A percentile compares a stretch with the other conserved stretches of the same genome.
Evolutionary conservation across 192 early-diverging fungal species (phyloP).

Genomic region (Backusella morwellensis): DNA sequence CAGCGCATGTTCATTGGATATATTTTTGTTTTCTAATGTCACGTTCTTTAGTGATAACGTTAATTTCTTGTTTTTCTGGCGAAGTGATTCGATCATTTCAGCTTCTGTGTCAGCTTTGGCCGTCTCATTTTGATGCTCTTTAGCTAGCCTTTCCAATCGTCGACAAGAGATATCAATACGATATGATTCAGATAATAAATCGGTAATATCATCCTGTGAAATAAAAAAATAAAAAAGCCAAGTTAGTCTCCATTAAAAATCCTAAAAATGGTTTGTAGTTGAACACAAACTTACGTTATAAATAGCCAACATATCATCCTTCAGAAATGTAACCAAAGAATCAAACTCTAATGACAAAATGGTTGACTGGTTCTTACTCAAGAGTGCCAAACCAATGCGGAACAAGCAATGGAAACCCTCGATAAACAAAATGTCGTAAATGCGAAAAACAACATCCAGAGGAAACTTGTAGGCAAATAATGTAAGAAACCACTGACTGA

Average conservation of each 20-base stretch:
- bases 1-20: slow-evolving; percentile 74
- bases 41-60: slow-evolving; percentile 53
- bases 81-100: slow-evolving; percentile 57
- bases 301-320: slow-evolving; percentile 13
- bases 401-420: slow-evolving; percentile 88
- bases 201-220: slow-evolving; percentile 53
- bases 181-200: slow-evolving; percentile 80
- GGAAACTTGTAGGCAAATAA: slow-evolving; percentile 98
- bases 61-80: slow-evolving; percentile 63
- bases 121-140: slow-evolving; percentile 65
- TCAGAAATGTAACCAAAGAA: slow-evolving; percentile 8
- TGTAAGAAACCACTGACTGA: slow-evolving; percentile 99
- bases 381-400: slow-evolving; percentile 56
- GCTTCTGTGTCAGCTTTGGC: slow-evolving; percentile 67
- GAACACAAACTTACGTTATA: slow-evolving; percentile 14
- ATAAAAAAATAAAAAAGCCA: neutral
- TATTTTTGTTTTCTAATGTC: slow-evolving; percentile 56
- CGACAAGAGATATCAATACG: slow-evolving; percentile 66
- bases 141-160: slow-evolving; percentile 66
- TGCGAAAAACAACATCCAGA: slow-evolving; percentile 81
- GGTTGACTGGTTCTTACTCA: slow-evolving; percentile 15
- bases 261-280: neutral
- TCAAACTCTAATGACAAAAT: slow-evolving; percentile 15
- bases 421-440: slow-evolving; percentile 90
- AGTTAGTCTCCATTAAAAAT: neutral